Percentiles rank a stretch among this genome's conserved stretches.
Conservation (phyloP, 2,329 filamentous ascomycete genomes). For the Fusarium sp. region DNA sequence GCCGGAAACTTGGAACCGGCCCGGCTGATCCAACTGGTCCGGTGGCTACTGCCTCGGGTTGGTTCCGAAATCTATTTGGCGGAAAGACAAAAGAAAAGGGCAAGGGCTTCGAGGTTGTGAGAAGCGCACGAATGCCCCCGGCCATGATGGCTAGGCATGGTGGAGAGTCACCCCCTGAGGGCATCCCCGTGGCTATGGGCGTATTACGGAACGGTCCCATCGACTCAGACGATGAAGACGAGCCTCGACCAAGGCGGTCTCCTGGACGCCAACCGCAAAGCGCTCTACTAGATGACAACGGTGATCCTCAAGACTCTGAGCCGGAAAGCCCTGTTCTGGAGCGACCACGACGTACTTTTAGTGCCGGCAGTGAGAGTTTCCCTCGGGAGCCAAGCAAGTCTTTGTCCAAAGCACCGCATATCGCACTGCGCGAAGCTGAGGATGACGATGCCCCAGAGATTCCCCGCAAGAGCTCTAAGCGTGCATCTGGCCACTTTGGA, state of each 20-base stretch:
- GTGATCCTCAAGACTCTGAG: conserved; percentile 60
- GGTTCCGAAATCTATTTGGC: conserved; percentile 83
- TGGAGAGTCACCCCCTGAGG: conserved; percentile 75
- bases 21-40: conserved; percentile 95
- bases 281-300: conserved; percentile 61
- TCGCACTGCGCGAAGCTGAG: conserved; percentile 40
- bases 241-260: conserved; percentile 45
- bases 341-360: conserved; percentile 45
- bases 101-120: conserved; percentile 96
- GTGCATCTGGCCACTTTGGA: conserved; percentile 60
- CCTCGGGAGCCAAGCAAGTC: conserved; percentile 40
- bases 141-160: conserved; percentile 72
- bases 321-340: conserved; percentile 53
- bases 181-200: conserved; percentile 74
- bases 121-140: conserved; percentile 87
- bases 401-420: conserved; percentile 38
- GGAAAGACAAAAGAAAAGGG: conserved; percentile 93
- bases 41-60: conserved; percentile 88
- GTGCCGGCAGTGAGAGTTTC: conserved; percentile 59
- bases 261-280: conserved; percentile 46
- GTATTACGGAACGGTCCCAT: conserved; percentile 71
- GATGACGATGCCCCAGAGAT: conserved; percentile 66
- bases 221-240: conserved; percentile 71
- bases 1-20: conserved; percentile 89
- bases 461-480: conserved; percentile 79